Evolutionary conservation across 2,329 filamentous ascomycete species (phyloP), one percentile per base, ranked within the genome.

Genomic region (Elsinoe australis): DNA sequence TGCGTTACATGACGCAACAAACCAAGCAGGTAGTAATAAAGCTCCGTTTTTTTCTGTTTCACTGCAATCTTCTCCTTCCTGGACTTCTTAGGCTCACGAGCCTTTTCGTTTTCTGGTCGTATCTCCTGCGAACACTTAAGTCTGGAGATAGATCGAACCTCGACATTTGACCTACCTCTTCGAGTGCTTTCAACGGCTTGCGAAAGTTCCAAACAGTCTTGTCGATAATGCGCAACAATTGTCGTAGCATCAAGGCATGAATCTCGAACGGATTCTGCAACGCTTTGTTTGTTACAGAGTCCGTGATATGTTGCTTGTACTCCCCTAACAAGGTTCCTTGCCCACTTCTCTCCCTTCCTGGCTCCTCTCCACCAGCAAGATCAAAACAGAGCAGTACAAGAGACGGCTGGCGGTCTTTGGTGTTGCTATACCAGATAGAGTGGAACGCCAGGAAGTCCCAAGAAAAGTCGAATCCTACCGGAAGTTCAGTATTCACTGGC

Each of bases 311-410:
- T 45, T 15, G 7, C 14, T 10, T 33, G 18, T 31, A 10, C 31
- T 31, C 5, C 26, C 18, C 8, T 3, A 10, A 19, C 31, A 12
- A 4, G 32, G 29, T 21, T 21, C 21, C 14, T 29, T 7, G 10
- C n/a, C 26, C 10, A 15, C 14, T 17, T 18, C 41, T n/a, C n/a
- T 31, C n/a, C n/a, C n/a, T n/a, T n/a, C n/a, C n/a, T n/a, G n/a
- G n/a, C 41, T 31, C 29, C 41, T 31, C 26, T 7, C 29, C 41
- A 3, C 29, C 41, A 1, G 5, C n/a, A 3, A 33, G 15, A 32
- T 45, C 41, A 26, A 45, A 45, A 28, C 41, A 45, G 14, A 45
- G 29, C 4, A 45, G 10, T 9, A 45, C 10, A 3, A 45, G 22
- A 14, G 41, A 45, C 7, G 24, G 15, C 14, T n/a, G n/a, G n/a